phyloP scores from a whole-genome alignment of 768 basidiomycete species.

The Suillus alpinus region DNA sequence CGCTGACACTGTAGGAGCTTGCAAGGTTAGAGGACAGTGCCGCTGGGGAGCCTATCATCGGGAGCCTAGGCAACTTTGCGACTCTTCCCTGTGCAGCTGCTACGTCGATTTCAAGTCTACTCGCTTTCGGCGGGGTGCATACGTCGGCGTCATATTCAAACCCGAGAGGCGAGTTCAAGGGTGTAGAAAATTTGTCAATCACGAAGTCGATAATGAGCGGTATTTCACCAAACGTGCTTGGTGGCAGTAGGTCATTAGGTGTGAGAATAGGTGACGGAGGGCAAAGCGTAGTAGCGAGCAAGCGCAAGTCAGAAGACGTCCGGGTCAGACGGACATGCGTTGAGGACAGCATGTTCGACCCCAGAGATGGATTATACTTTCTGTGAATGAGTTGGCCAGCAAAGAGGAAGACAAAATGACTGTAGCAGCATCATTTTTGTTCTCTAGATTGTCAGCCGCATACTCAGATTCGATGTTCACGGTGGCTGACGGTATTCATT shows the following conservation, averaged over 20 bases:
- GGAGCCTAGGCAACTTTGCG: neutral
- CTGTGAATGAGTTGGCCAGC: neutral
- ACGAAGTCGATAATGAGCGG: conserved; percentile 44
- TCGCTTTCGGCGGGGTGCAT: neutral
- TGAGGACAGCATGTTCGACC: conserved; percentile 6
- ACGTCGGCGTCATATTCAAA: neutral
- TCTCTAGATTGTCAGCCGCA: conserved; percentile 4
- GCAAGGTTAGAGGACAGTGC: neutral
- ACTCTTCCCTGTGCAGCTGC: neutral
- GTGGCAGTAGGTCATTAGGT: conserved; percentile 33
- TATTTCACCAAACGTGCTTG: conserved; percentile 47
- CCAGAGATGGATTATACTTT: conserved; percentile 3
- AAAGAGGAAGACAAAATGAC: neutral
- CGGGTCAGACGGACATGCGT: conserved; percentile 30
- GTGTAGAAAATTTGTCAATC: conserved; percentile 7
- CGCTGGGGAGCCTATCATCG: neutral
- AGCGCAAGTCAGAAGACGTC: conserved; percentile 41
- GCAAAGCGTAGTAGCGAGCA: conserved; percentile 31
- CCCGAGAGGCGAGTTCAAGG: neutral
- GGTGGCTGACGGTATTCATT: neutral
- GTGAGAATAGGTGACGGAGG: conserved; percentile 48
- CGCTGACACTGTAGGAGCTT: neutral
- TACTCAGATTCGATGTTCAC: neutral
- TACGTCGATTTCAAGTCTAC: neutral
- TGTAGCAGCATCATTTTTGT: neutral